Evolutionary conservation across 768 basidiomycete species (phyloP).

Genomic region (Paxillus involutus): DNA sequence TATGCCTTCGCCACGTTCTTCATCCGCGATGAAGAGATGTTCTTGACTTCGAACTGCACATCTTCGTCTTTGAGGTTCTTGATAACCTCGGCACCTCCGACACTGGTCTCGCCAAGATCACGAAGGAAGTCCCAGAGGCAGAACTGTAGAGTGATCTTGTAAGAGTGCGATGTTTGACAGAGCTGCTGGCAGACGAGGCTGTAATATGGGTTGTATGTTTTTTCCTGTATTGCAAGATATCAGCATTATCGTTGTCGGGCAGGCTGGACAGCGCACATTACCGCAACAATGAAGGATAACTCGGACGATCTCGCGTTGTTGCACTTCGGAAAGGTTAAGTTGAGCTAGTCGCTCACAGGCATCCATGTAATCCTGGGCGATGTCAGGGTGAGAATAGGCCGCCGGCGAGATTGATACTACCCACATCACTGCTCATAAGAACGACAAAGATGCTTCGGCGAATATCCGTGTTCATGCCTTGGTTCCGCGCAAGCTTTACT

Average conservation of each 20-base stretch:
- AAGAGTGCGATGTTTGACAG: constrained; percentile 73
- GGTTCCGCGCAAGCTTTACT: constrained; percentile 81
- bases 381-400: neutral
- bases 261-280: constrained; percentile 54
- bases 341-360: constrained; percentile 89
- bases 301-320: constrained; percentile 93
- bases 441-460: constrained; percentile 89
- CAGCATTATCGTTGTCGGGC: neutral
- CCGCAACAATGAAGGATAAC: constrained; percentile 92
- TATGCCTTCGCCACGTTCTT: constrained; percentile 81
- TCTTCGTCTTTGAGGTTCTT: constrained; percentile 56
- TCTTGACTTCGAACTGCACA: constrained; percentile 42
- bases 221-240: constrained; percentile 51
- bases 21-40: constrained; percentile 57
- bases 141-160: constrained; percentile 92
- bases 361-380: constrained; percentile 88
- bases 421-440: constrained; percentile 92
- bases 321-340: constrained; percentile 80
- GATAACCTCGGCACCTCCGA: constrained; percentile 78
- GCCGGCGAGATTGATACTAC: constrained; percentile 17
- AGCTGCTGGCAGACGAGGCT: constrained; percentile 85
- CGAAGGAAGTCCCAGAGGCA: constrained; percentile 96
- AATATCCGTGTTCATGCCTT: constrained; percentile 99
- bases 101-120: constrained; percentile 79
- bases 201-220: constrained; percentile 94